Evolutionary conservation across 805 yeast species (phyloP).

Genomic region (Maudiozyma turicensis): DNA sequence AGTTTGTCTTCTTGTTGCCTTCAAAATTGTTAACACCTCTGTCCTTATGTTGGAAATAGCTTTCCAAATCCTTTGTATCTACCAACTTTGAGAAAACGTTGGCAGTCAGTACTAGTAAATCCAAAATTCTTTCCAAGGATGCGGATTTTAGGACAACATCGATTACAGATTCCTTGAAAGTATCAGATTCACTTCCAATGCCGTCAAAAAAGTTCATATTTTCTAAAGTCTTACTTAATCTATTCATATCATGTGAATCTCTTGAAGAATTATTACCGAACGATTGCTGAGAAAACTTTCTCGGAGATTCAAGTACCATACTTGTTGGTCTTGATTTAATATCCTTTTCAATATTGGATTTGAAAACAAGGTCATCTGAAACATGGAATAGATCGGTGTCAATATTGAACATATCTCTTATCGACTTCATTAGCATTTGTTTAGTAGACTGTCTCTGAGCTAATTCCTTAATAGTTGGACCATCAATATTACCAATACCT

Average conservation of each 20-base stretch:
- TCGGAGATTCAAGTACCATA: conserved; percentile 38
- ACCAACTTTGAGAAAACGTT: conserved; percentile 44
- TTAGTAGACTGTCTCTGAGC: conserved; percentile 26
- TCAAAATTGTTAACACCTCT: background rate
- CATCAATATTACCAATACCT: conserved; percentile 39
- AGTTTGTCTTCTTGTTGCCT: background rate
- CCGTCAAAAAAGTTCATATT: conserved; percentile 25
- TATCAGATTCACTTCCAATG: conserved; percentile 26
- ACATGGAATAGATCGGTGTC: conserved; percentile 50
- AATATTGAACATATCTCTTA: conserved; percentile 55
- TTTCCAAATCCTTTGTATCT: conserved; percentile 34
- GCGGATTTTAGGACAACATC: conserved; percentile 57
- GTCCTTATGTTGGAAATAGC: conserved; percentile 28
- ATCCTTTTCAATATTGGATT: conserved; percentile 35
- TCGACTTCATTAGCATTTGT: conserved; percentile 43
- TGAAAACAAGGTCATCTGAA: conserved; percentile 48
- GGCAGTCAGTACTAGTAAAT: conserved; percentile 65
- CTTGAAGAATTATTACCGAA: conserved; percentile 4
- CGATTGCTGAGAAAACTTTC: conserved; percentile 32
- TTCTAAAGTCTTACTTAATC: conserved; percentile 22
- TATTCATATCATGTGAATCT: conserved; percentile 18
- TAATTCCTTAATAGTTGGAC: conserved; percentile 20
- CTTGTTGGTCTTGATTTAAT: conserved; percentile 36
- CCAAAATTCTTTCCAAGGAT: conserved; percentile 65
- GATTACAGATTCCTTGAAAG: conserved; percentile 29